Base-by-base conservation (phyloP, 345 rosid species). In the Lepidium aucheri region DNA sequence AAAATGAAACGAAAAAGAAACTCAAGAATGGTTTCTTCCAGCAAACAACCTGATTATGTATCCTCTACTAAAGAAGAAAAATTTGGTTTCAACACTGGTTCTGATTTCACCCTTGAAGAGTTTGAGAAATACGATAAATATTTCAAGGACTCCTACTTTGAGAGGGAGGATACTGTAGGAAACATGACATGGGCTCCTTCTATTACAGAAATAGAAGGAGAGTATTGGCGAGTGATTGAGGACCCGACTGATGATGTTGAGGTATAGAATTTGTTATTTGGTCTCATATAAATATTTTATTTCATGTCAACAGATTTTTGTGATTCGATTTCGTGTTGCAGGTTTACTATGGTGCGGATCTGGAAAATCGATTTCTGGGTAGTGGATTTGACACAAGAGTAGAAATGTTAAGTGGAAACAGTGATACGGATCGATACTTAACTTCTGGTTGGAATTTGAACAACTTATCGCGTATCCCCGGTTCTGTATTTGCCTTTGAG, bases 221-320 rank as follows among this genome's bases (percentile, higher is more conserved):
- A 93, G 72, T 90, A 84, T 65, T 90, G 98, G 98, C 81, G 98
- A 60, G 83, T 93, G 55, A 74, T 90, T 39, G 98, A 93, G 83
- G 74, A 76, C 45, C 79, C 96, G 15, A 88, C 86, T 0, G 88
- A 85, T 38, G 94, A 90, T 60, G 94, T 93, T 32, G 85, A 85
- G 90, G 74, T 65, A 64, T 12, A 20, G 0, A 7, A 6, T 13
- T 18, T 61, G 20, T 20, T 33, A 3, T 18, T 6, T 10, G 13
- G 33, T 28, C 4, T 7, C 32, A 28, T 28, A 28, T 28, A 28
- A 28, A 28, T 28, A 28, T 6, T 0, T 28, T 28, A 28, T 28
- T 28, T 28, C 7, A 1, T 62, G 55, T 34, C 9, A 13, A 5
- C 17, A 33, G 9, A 28, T 69, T 16, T 16, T 13, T 22, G 18